A percentile compares a stretch with the other conserved stretches of the same genome.
phyloP scores from a whole-genome alignment of 148 eudicot genomes.

The Persicaria tinctoria region DNA sequence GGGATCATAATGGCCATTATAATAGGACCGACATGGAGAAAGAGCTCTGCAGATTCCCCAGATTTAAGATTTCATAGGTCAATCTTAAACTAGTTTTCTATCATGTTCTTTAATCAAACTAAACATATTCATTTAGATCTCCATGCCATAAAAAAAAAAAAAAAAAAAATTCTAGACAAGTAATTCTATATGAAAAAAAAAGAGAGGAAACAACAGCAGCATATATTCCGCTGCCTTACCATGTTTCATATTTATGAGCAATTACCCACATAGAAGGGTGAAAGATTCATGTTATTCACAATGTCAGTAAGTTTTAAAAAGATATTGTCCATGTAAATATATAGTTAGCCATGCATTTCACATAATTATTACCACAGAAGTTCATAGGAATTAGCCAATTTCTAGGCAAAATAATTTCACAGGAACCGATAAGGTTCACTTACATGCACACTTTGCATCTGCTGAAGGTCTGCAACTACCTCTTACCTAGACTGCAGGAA shows the following conservation, averaged over 20 bases:
- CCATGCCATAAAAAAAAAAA: too few species aligned
- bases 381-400: too few species aligned
- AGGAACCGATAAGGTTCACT: conserved; percentile 18
- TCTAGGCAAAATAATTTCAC: neutral
- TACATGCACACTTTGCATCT: conserved; percentile 57
- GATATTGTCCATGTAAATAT: neutral
- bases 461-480: conserved; percentile 23
- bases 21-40: conserved; percentile 50
- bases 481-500: conserved; percentile 75
- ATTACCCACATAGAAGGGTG: neutral
- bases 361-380: too few species aligned
- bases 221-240: too few species aligned
- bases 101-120: too few species aligned
- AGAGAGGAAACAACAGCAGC: too few species aligned
- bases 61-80: neutral
- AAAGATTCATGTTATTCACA: neutral
- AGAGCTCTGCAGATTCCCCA: conserved; percentile 48
- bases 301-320: neutral
- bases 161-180: too few species aligned
- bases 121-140: too few species aligned
- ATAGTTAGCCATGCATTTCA: neutral
- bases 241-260: too few species aligned
- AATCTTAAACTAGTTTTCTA: neutral
- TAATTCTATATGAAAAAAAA: too few species aligned
- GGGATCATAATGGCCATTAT: conserved; percentile 61